Conservation (phyloP, 495 filamentous ascomycete species). For the Penicillium mononematosum region DNA sequence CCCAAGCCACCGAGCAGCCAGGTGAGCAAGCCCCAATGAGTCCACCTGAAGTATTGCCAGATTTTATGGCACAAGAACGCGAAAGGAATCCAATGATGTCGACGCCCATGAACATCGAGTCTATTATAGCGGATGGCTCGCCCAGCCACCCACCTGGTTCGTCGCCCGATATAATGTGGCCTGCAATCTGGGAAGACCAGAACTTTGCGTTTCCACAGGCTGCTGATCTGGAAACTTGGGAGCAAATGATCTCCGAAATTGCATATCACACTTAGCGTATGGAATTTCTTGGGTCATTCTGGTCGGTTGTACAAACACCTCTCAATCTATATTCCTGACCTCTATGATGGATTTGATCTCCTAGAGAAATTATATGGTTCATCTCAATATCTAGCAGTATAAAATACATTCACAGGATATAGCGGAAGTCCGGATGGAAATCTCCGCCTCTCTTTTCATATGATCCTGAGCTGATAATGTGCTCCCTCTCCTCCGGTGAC, state of each 20-base stretch:
- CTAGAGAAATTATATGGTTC: neutral
- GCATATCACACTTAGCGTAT: slow-evolving; percentile 18
- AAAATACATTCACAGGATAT: slow-evolving; percentile 13
- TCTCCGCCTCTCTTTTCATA: slow-evolving; percentile 21
- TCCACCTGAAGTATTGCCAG: neutral
- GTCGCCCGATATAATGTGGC: slow-evolving; percentile 19
- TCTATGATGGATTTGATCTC: neutral
- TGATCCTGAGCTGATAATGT: slow-evolving; percentile 12
- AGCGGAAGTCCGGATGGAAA: slow-evolving; percentile 20
- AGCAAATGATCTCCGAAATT: slow-evolving; percentile 23
- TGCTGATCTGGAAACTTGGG: slow-evolving; percentile 20
- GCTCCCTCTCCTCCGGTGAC: slow-evolving; percentile 13
- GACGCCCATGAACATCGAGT: slow-evolving; percentile 1
- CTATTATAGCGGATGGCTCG: neutral
- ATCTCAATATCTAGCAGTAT: neutral
- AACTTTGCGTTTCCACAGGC: slow-evolving; percentile 21
- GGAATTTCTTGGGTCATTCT: neutral
- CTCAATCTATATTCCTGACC: neutral
- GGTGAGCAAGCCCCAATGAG: neutral
- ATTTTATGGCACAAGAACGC: neutral
- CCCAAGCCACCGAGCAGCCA: slow-evolving; percentile 6
- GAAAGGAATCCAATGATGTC: neutral
- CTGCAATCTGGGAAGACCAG: slow-evolving; percentile 20
- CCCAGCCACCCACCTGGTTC: slow-evolving; percentile 7
- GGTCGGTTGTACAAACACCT: neutral